A percentile compares a stretch with the other conserved stretches of the same genome.
These are phyloP conservation scores for Erysiphe pisi DNA, from an alignment of 2,329 filamentous ascomycete species.

Conservation along the genomic window DNA sequence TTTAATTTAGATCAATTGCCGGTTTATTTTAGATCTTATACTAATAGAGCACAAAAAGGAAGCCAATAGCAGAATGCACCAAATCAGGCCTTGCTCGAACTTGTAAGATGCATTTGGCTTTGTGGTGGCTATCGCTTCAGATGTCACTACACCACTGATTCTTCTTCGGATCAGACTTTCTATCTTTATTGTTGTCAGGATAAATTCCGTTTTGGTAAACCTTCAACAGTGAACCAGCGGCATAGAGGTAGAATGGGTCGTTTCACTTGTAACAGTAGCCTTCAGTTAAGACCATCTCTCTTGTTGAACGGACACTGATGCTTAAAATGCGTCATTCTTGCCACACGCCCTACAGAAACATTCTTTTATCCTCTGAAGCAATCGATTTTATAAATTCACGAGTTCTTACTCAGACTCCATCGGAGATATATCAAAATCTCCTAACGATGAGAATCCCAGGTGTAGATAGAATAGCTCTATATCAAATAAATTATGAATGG, in stretches of 20 bases:
- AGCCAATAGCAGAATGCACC: not conserved
- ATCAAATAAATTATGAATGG: not conserved
- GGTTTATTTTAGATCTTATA: not conserved
- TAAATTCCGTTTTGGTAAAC: not conserved
- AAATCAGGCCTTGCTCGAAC: not conserved
- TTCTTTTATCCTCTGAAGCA: not conserved
- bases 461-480: not conserved
- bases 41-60: not conserved
- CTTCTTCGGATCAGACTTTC: no score
- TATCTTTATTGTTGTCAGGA: not conserved
- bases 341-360: constrained; percentile 2
- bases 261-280: not conserved
- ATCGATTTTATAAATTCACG: not conserved
- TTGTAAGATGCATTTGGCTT: not conserved
- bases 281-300: not conserved
- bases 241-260: not conserved
- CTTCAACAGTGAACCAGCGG: not conserved
- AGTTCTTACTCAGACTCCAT: not conserved
- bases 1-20: not conserved
- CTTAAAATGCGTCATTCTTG: not conserved
- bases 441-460: not conserved
- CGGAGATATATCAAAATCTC: constrained; percentile 14
- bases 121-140: not conserved
- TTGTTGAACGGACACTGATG: not conserved
- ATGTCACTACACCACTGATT: no score